Percentiles rank a stretch among this genome's conserved stretches.
phyloP scores from a whole-genome alignment of 1,284 basidiomycete species.

The Megacollybia platyphylla region DNA sequence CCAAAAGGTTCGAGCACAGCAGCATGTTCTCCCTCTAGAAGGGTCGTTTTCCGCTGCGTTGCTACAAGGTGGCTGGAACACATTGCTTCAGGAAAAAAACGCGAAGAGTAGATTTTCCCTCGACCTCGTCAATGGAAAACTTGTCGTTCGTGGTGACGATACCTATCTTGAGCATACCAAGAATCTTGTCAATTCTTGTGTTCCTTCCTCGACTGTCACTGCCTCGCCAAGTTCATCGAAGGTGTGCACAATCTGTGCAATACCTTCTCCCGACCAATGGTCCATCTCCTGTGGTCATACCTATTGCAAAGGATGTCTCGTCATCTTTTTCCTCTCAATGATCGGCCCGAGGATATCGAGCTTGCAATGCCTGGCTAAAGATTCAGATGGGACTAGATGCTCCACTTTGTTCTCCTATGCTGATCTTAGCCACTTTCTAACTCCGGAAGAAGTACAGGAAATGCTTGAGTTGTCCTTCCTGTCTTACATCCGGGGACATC shows the following conservation, averaged over 20 bases:
- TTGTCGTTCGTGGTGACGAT: constrained; percentile 22
- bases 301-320: constrained; percentile 37
- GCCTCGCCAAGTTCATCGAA: constrained; percentile 1
- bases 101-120: constrained; percentile 24
- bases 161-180: not conserved
- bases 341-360: constrained; percentile 14
- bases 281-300: constrained; percentile 30
- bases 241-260: constrained; percentile 16
- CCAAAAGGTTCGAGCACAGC: constrained; percentile 17
- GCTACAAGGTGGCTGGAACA: constrained; percentile 21
- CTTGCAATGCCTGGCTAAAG: constrained; percentile 22
- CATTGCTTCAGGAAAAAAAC: constrained; percentile 17
- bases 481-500: constrained; percentile 22
- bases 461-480: constrained; percentile 26
- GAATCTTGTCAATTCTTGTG: not conserved
- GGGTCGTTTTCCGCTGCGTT: constrained; percentile 18
- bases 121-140: constrained; percentile 19
- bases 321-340: constrained; percentile 22
- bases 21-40: constrained; percentile 21
- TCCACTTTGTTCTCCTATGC: constrained; percentile 20
- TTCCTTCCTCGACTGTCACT: not conserved
- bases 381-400: constrained; percentile 11
- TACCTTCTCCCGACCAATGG: constrained; percentile 27
- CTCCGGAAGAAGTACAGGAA: constrained; percentile 20
- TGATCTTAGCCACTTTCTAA: constrained; percentile 24